Evolutionary conservation across 129 eudicot genomes (phyloP), one percentile per base, ranked within the genome.

Genomic region (Sambucus nigra): DNA sequence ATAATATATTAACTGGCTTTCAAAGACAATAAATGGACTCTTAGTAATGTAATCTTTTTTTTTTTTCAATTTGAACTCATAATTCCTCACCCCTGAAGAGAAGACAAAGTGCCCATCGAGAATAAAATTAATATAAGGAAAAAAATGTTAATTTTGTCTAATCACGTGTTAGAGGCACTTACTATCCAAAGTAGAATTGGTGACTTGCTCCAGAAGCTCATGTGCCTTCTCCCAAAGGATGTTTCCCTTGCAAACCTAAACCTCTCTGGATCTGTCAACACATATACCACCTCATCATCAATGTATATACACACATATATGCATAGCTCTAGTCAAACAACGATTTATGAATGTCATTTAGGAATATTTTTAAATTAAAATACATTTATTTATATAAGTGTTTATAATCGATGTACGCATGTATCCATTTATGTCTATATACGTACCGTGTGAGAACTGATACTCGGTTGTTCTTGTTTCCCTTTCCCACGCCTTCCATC

Each of bases 211-310:
- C 84, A 81, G 40, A 55, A 73, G 62, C 60, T 73, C 67, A 81
- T 10, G 40, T 77, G 89, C 50, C 84, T 73, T 59, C 89, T 73
- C 21, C 84, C 89, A 42, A 81, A 81, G 14, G 89, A 70, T 0
- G 89, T 76, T 5, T 81, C 89, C 31, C 81, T 73, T 45, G 84
- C 61, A 63, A 76, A 81, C 50, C 84, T 73, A 25, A 81, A 73
- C 41, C 84, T 70, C 54, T 81, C 74, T 4, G 84, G 80, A 67
- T 81, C 89, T 81, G 54, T 23, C 22, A 8, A 41, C 50, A 28
- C 13, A 60, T 25, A 2, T 5, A 22, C 51, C 24, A 21, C 0
- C 13, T 33, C 46, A 16, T 32, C 15, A 29, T 32, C 45, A 26
- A 19, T 7, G 1, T 13, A 0, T 13, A 25, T 10, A 13, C 0